Base-by-base conservation (phyloP, 306 rosid genomes). In the Cicer judaicum region DNA sequence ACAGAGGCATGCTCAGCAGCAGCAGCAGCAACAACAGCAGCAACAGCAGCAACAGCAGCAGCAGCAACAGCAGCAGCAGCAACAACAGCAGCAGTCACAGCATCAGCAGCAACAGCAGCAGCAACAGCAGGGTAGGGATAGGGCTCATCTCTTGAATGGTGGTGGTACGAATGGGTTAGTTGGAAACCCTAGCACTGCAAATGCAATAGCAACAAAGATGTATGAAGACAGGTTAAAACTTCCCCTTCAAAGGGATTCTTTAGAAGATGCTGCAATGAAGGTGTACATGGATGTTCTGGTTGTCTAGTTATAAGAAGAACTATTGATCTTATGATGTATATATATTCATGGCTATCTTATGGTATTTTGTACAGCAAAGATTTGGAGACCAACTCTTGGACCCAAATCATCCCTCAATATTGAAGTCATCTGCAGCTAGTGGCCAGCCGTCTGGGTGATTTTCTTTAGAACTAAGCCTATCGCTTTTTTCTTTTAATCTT, bases 151-250 rank as follows among this genome's bases (percentile, higher is more conserved):
- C 74, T 59, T 92, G 64, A 94, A 94, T 84, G 98, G 98, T 44
- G 81, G 82, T 64, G 80, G 82, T 70, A 52, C 96, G 11, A 94
- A 94, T 60, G 99, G 99, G 66, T 90, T 94, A 72, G 92, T 85
- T 72, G 96, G 96, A 78, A 92, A 88, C 72, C 83, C 97, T 10
- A 88, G 91, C 74, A 90, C 97, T 34, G 99, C 97, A 71, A 94
- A 87, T 90, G 97, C 96, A 8, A 18, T 94, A 78, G 99, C 99
- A 40, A 85, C 96, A 46, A 94, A 92, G 87, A 88, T 94, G 99
- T 92, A 92, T 0, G 99, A 92, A 87, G 99, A 94, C 36, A 84
- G 92, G 78, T 82, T 94, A 71, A 94, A 92, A 84, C 84, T 87
- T 75, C 99, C 99, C 16, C 90, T 81, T 77, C 99, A 90, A 74